Evolutionary conservation across 2,329 filamentous ascomycete species (phyloP), one percentile per base, ranked within the genome.

Genomic region (Gremmenia infestans): DNA sequence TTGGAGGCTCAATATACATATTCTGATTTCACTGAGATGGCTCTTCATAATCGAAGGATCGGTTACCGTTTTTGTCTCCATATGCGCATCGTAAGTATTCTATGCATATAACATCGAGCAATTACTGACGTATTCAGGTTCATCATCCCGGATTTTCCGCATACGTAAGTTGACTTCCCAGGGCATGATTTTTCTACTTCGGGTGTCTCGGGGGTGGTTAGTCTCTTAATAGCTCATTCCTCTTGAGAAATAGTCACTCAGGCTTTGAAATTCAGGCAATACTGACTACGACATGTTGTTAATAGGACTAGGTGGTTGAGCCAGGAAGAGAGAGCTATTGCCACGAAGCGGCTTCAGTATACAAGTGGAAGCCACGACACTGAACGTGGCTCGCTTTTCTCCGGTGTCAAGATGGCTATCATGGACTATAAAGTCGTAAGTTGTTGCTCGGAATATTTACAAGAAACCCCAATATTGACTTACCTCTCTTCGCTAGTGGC

Each of bases 1-100:
- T n/a, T 14, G 17, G 19, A n/a, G 32, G 6, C 11, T 46, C 15
- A 5, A 35, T 15, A 9, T 32, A 9, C 28, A 12, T 32, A 37
- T 39, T 40, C 19, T 50, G n/a, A 19, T 32, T 50, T 9, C 23
- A 32, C 36, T n/a, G 11, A 19, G 68, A 52, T 75, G 73, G 72
- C 66, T 71, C 23, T 77, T 75, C 48, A 69, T 76, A 14, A 71
- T 75, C 7, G 72, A 75, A 60, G 73, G 72, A 4, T 57, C 68
- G 1, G 63, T 69, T 5, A 74, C 72, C 15, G 53, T 73, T 61
- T 62, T 67, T 53, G 60, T 68, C 48, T 73, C 67, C 17, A 52
- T 60, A 19, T 52, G 46, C 39, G 37, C 49, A 40, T 45, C 46
- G 52, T 53, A 46, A 49, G 45, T 37, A 3, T 19, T 2, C 57